Evolutionary conservation across 495 filamentous ascomycete genomes (phyloP).

Genomic region (Penicillium coffeae): DNA sequence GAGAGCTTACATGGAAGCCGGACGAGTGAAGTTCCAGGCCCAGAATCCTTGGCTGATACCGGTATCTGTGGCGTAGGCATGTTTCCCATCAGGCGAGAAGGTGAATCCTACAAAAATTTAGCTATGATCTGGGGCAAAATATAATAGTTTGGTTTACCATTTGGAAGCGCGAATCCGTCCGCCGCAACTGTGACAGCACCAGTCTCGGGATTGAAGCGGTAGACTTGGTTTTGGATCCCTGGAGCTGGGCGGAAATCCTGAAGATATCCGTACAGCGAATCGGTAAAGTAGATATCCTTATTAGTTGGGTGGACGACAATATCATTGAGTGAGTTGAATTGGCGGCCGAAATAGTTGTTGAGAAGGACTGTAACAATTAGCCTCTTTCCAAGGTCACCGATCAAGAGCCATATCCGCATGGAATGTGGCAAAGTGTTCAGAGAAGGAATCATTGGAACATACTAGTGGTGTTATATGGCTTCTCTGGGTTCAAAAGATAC

Average conservation of each 20-base stretch:
- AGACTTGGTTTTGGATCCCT: slow-evolving; percentile 34
- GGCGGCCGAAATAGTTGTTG: slow-evolving; percentile 34
- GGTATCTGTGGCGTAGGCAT: slow-evolving; percentile 44
- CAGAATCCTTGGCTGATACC: slow-evolving; percentile 24
- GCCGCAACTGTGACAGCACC: slow-evolving; percentile 41
- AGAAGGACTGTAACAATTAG: slow-evolving; percentile 16
- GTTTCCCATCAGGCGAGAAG: slow-evolving; percentile 38
- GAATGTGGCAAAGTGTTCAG: no score
- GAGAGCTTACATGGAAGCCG: slow-evolving; percentile 19
- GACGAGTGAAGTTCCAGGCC: slow-evolving; percentile 13
- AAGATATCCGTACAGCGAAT: slow-evolving; percentile 30
- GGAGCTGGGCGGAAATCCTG: slow-evolving; percentile 32
- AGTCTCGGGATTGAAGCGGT: slow-evolving; percentile 38
- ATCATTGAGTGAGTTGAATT: slow-evolving; percentile 31
- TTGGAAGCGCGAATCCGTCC: slow-evolving; percentile 31
- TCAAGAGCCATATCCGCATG: no score
- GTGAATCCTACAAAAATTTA: slow-evolving; percentile 27
- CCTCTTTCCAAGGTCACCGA: background rate
- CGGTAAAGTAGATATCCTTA: slow-evolving; percentile 50
- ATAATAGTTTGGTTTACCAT: slow-evolving; percentile 17
- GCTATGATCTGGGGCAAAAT: background rate
- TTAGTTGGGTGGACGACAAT: slow-evolving; percentile 28
- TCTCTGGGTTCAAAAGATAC: slow-evolving; percentile 41
- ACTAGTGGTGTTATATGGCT: slow-evolving; percentile 49
- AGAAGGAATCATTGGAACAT: no score